A percentile compares a stretch with the other conserved stretches of the same genome.
Conservation (phyloP, 2,329 filamentous ascomycete species). For the Diplodia sapinea region DNA sequence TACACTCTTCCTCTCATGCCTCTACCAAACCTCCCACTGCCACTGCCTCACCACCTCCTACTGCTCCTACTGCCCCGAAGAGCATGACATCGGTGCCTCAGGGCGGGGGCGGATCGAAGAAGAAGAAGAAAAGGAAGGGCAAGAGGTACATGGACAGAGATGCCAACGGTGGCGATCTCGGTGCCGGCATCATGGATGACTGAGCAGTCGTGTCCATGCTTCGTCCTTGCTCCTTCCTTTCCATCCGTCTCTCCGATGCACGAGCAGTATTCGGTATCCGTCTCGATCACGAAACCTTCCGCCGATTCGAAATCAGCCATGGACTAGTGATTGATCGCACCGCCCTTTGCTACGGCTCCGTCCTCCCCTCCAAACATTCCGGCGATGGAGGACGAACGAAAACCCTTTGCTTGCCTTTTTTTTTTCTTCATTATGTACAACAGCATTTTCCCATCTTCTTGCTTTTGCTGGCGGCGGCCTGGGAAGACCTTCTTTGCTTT, state of each 20-base stretch:
- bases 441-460: slow-evolving; percentile 5
- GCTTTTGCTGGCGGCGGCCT: not conserved
- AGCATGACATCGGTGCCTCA: slow-evolving; percentile 16
- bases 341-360: slow-evolving; percentile 1
- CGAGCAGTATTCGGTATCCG: not conserved
- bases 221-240: not conserved
- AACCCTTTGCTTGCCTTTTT: not conserved
- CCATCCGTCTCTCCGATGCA: not conserved
- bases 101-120: not conserved
- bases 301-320: not conserved
- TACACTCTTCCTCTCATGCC: slow-evolving; percentile 21
- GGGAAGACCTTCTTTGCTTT: not conserved
- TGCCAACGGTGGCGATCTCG: slow-evolving; percentile 2
- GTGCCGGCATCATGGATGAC: slow-evolving; percentile 2
- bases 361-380: not conserved
- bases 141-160: slow-evolving; percentile 10
- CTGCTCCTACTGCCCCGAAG: slow-evolving; percentile 22
- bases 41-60: slow-evolving; percentile 16
- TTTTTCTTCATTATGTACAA: slow-evolving; percentile 10
- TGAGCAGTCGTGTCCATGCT: not conserved
- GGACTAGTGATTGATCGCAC: not conserved
- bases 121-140: slow-evolving; percentile 13
- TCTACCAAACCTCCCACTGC: not conserved
- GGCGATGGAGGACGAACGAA: not conserved
- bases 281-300: slow-evolving; percentile 1